A percentile compares a stretch with the other conserved stretches of the same genome.
Evolutionary conservation across 805 yeast species (phyloP).

Genomic region (Tetrapisispora taiwanensis): DNA sequence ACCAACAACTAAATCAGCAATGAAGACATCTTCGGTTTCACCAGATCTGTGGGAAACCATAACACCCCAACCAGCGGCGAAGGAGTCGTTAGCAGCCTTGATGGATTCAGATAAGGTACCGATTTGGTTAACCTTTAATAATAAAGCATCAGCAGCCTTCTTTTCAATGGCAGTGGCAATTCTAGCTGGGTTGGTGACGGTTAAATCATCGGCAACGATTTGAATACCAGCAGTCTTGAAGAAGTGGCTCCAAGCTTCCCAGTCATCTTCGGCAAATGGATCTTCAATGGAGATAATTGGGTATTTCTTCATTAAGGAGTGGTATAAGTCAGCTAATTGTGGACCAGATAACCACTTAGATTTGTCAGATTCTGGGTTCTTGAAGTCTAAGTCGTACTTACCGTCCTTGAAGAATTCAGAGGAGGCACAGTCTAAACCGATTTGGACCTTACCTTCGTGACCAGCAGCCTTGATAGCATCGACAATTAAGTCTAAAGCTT

Average conservation of each 20-base stretch:
- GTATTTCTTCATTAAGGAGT: constrained; percentile 69
- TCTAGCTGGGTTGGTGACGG: constrained; percentile 95
- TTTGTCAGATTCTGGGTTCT: constrained; percentile 87
- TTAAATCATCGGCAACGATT: constrained; percentile 96
- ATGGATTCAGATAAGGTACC: constrained; percentile 95
- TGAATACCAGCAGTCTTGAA: constrained; percentile 66
- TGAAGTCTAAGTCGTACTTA: constrained; percentile 95
- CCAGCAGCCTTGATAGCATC: constrained; percentile 90
- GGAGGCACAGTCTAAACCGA: constrained; percentile 94
- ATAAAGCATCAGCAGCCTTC: constrained; percentile 90
- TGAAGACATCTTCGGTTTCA: constrained; percentile 97
- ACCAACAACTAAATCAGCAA: constrained; percentile 97
- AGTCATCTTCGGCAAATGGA: constrained; percentile 99
- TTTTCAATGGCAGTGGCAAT: constrained; percentile 91
- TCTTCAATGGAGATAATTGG: constrained; percentile 98
- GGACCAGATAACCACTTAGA: constrained; percentile 86
- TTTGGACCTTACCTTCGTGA: constrained; percentile 83
- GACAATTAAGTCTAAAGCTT: constrained; percentile 90
- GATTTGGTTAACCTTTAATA: constrained; percentile 97
- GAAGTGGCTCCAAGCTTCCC: constrained; percentile 96
- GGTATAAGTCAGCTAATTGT: constrained; percentile 80
- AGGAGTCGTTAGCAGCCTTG: constrained; percentile 92
- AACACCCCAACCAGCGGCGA: constrained; percentile 97
- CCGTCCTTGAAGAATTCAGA: constrained; percentile 97
- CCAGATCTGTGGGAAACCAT: constrained; percentile 99